Evolutionary conservation across 2,329 filamentous ascomycete genomes (phyloP), one percentile per base, ranked within the genome.

Genomic region (Fonsecaea multimorphosa): DNA sequence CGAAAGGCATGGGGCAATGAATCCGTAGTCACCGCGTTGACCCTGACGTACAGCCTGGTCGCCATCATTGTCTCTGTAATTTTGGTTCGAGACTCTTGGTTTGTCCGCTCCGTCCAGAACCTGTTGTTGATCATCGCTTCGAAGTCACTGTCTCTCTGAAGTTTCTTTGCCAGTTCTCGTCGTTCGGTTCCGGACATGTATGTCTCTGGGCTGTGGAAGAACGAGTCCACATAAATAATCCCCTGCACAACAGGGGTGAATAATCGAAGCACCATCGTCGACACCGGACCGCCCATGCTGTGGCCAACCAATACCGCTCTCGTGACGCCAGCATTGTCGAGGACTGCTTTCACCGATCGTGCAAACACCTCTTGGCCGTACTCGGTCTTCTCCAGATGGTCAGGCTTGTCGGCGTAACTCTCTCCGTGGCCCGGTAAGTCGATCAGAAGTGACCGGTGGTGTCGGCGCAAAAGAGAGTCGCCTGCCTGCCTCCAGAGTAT

Each of bases 131-230:
- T n/a, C 12, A 36, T 9, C 11, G 31, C 38, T 27, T 22, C 22
- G 22, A 61, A 65, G 12, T 32, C 34, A 14, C 19, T n/a, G 11
- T 65, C 58, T 24, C 62, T 36, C 2, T 11, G 19, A 3, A 51
- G 32, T 19, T 24, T 49, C 12, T 16, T 32, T 1, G 32, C 58
- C 27, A 65, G 32, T 6, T 59, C 58, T 34, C 51, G 5, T 1
- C 63, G 44, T 24, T 65, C 12, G 7, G 32, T 2, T 3, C 22
- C 8, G 2, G 57, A 46, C 3, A 65, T 24, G 27, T 61, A 61
- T 16, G n/a, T n/a, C 36, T 65, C 63, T 5, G 63, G 63, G n/a
- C 55, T 29, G 24, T 65, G n/a, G 63, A 65, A 65, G 63, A 65
- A 65, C 12, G 63, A 65, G 24, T 65, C 63, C 4, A 65, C 63